These are phyloP conservation scores for Fusarium sp. DNA, from an alignment of 2,329 filamentous ascomycete genomes.

Conservation along the genomic window DNA sequence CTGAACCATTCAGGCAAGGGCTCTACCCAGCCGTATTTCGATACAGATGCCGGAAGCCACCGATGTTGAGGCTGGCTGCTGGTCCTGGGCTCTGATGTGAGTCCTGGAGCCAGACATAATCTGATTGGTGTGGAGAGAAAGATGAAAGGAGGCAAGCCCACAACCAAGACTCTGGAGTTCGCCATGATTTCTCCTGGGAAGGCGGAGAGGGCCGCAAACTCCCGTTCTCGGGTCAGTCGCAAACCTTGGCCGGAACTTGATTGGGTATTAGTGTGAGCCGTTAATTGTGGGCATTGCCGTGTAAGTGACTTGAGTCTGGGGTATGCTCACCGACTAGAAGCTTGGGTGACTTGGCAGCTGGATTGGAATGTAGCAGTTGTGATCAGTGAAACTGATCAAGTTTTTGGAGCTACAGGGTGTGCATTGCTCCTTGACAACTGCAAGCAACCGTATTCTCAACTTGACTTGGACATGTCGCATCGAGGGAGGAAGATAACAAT, in stretches of 20 bases:
- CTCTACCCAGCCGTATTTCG: neutral
- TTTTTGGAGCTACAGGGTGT: neutral
- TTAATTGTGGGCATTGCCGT: constrained; percentile 1
- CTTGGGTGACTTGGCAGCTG: neutral
- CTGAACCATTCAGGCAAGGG: neutral
- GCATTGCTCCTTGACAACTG: neutral
- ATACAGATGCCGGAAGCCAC: neutral
- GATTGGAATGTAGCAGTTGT: neutral
- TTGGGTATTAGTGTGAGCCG: neutral
- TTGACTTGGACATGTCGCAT: neutral
- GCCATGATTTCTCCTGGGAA: neutral
- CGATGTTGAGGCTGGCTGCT: neutral
- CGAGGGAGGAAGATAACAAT: neutral
- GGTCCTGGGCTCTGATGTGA: neutral
- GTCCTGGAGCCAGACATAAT: neutral
- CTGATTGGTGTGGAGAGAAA: neutral
- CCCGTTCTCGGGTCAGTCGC: neutral
- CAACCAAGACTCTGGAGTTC: neutral
- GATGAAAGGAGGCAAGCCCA: neutral
- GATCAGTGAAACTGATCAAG: neutral
- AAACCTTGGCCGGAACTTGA: neutral
- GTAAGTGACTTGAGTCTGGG: neutral
- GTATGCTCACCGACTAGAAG: constrained; percentile 6
- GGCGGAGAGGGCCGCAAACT: neutral
- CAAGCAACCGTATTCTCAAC: neutral